phyloP scores from a whole-genome alignment of 768 basidiomycete genomes.

The Psilocybe cyanescens region DNA sequence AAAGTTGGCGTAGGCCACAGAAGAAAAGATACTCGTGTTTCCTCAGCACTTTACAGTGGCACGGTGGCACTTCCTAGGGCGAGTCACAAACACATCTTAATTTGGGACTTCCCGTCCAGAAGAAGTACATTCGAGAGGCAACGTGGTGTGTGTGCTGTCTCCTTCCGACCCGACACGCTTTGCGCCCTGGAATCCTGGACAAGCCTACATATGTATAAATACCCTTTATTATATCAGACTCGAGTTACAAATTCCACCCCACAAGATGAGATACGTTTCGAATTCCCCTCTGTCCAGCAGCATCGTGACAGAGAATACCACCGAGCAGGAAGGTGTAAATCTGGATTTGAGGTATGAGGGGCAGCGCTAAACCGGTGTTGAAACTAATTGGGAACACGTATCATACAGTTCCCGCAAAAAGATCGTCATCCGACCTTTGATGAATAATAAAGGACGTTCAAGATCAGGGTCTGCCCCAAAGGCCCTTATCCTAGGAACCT shows the following conservation, averaged over 20 bases:
- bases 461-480: background rate
- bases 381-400: background rate
- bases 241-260: background rate
- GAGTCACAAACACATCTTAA: background rate
- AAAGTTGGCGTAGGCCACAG: background rate
- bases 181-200: background rate
- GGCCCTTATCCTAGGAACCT: background rate
- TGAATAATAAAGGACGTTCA: background rate
- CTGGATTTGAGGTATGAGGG: conserved; percentile 11
- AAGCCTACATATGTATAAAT: conserved; percentile 7
- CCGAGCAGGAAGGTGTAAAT: conserved; percentile 3
- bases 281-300: background rate
- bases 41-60: background rate
- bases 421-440: conserved; percentile 12
- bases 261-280: conserved; percentile 8
- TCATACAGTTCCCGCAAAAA: conserved; percentile 11
- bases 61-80: background rate
- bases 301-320: background rate
- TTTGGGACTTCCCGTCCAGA: background rate
- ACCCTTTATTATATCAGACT: background rate
- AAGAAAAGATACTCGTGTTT: background rate
- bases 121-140: background rate
- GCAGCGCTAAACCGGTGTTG: background rate
- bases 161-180: conserved; percentile 1
- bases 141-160: conserved; percentile 10